Evolutionary conservation across 495 filamentous ascomycete species (phyloP).

Genomic region (Talaromyces ruber): DNA sequence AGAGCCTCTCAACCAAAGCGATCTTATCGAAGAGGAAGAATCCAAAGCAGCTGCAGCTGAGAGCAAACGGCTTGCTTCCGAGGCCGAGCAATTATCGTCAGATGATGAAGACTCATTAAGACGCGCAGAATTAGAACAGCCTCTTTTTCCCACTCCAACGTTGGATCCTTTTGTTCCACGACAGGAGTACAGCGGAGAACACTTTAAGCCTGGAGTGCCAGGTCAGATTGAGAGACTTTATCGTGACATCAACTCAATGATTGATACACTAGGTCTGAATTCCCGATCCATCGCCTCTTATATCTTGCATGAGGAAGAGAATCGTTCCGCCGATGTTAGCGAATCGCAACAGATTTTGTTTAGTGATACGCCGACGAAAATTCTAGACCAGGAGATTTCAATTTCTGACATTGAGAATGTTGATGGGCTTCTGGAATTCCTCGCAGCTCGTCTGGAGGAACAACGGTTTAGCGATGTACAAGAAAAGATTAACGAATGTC

Average conservation of each 20-base stretch:
- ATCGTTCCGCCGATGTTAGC: slow-evolving; percentile 47
- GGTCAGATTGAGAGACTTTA: slow-evolving; percentile 80
- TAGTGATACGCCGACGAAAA: slow-evolving; percentile 32
- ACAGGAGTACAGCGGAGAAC: slow-evolving; percentile 57
- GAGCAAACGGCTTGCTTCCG: slow-evolving; percentile 19
- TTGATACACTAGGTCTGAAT: slow-evolving; percentile 86
- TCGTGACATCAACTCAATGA: slow-evolving; percentile 92
- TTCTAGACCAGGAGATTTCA: slow-evolving; percentile 55
- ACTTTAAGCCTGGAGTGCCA: slow-evolving; percentile 51
- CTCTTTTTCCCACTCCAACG: slow-evolving; percentile 41
- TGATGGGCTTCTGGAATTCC: slow-evolving; percentile 43
- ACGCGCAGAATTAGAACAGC: slow-evolving; percentile 44
- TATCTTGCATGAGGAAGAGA: slow-evolving; percentile 44
- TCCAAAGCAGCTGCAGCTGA: slow-evolving; percentile 24
- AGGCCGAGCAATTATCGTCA: slow-evolving; percentile 37
- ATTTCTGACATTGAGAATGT: slow-evolving; percentile 64
- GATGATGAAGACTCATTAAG: slow-evolving; percentile 59
- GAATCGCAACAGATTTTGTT: slow-evolving; percentile 25
- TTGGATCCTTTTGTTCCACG: slow-evolving; percentile 59
- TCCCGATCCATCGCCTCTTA: slow-evolving; percentile 67
- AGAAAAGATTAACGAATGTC: slow-evolving; percentile 52
- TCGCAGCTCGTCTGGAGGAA: slow-evolving; percentile 50
- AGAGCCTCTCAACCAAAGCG: slow-evolving; percentile 9
- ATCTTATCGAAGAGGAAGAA: slow-evolving; percentile 25
- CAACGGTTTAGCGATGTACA: slow-evolving; percentile 56